A percentile compares a stretch with the other conserved stretches of the same genome.
These are phyloP conservation scores for Gnomoniopsis smithogilvyi DNA, from an alignment of 2,329 filamentous ascomycete species.

Conservation along the genomic window DNA sequence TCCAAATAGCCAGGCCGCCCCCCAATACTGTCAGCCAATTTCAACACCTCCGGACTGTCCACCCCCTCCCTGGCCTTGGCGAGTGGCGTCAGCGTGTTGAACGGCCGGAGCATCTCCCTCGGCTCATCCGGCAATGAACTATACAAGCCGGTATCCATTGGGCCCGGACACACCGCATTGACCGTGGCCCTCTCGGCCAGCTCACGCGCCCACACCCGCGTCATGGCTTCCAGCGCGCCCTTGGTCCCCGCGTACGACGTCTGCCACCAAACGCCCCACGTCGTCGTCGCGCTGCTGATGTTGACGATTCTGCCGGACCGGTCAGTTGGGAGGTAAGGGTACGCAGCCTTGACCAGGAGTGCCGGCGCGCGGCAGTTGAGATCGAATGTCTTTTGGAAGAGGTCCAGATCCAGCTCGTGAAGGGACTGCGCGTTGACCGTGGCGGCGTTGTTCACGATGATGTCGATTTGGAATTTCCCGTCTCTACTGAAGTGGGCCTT, in stretches of 20 bases:
- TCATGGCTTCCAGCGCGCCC: slow-evolving; percentile 25
- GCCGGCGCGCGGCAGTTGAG: slow-evolving; percentile 51
- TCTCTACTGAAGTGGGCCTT: slow-evolving; percentile 10
- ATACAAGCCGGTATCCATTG: slow-evolving; percentile 18
- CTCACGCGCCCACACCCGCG: slow-evolving; percentile 25
- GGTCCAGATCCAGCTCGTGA: slow-evolving; percentile 48
- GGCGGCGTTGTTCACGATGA: slow-evolving; percentile 68
- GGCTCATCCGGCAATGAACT: neutral
- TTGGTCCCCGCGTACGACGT: slow-evolving; percentile 27
- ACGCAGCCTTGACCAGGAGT: slow-evolving; percentile 24
- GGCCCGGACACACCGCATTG: slow-evolving; percentile 27
- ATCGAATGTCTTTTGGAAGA: slow-evolving; percentile 59
- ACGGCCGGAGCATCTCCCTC: neutral
- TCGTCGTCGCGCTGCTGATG: slow-evolving; percentile 26
- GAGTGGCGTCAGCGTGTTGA: neutral
- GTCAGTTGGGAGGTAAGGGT: slow-evolving; percentile 23
- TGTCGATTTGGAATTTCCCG: slow-evolving; percentile 48
- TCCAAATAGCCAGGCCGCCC: neutral
- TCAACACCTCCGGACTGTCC: slow-evolving; percentile 1
- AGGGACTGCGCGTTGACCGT: slow-evolving; percentile 48
- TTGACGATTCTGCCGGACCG: slow-evolving; percentile 25
- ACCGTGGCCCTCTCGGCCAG: slow-evolving; percentile 24
- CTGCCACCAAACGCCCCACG: slow-evolving; percentile 22
- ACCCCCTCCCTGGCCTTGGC: neutral
- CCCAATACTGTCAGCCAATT: neutral